Evolutionary conservation across 148 eudicot genomes (phyloP).

Genomic region (Cornus kousa): DNA sequence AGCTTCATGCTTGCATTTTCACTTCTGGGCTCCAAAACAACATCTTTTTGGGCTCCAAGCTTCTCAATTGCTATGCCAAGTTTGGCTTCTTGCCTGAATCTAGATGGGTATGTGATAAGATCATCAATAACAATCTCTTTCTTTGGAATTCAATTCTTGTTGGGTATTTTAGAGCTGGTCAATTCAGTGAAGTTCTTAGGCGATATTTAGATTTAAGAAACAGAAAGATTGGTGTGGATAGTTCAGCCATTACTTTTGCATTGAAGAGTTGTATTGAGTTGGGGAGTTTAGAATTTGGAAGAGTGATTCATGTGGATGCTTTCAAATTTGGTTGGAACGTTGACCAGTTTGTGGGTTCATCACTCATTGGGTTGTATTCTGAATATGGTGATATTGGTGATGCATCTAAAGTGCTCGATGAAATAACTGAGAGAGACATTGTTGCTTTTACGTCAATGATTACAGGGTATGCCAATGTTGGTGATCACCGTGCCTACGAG

Average conservation of each 20-base stretch:
- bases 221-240: slow-evolving; percentile 16
- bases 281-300: slow-evolving; percentile 16
- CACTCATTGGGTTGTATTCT: slow-evolving; percentile 21
- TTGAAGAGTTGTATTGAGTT: slow-evolving; percentile 23
- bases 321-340: slow-evolving; percentile 19
- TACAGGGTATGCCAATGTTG: slow-evolving; percentile 19
- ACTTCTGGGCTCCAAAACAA: slow-evolving; percentile 19
- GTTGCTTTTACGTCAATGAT: slow-evolving; percentile 27
- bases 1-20: slow-evolving; percentile 20
- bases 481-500: slow-evolving; percentile 15
- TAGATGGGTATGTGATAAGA: slow-evolving; percentile 20
- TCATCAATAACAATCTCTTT: slow-evolving; percentile 9
- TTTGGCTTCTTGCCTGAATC: slow-evolving; percentile 21
- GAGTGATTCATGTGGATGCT: slow-evolving; percentile 21
- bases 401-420: slow-evolving; percentile 28
- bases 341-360: slow-evolving; percentile 25
- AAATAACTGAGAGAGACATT: slow-evolving; percentile 25
- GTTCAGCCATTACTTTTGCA: slow-evolving; percentile 19
- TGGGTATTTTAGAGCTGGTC: slow-evolving; percentile 22
- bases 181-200: slow-evolving; percentile 21
- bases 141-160: slow-evolving; percentile 26
- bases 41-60: slow-evolving; percentile 25
- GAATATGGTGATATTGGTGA: slow-evolving; percentile 11
- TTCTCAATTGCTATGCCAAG: slow-evolving; percentile 16
- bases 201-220: slow-evolving; percentile 14